Evolutionary conservation across 441 rosid species (phyloP).

Genomic region (Euphorbia celastroides): DNA sequence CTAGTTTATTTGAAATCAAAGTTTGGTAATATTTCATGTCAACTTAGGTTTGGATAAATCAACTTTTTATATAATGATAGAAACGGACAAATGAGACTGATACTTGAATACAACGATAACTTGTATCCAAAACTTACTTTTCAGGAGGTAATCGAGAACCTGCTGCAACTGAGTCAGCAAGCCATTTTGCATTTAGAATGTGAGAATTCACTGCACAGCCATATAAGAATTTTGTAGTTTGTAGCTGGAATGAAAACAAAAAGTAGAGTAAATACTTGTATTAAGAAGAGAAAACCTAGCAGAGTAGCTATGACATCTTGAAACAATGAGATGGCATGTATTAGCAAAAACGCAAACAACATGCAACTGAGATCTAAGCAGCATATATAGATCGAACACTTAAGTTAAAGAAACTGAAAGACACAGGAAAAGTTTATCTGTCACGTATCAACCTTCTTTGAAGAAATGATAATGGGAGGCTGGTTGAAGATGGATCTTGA

Average conservation of each 20-base stretch:
- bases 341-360: neutral
- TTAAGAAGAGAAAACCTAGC: neutral
- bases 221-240: conserved; percentile 55
- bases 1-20: neutral
- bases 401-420: neutral
- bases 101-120: neutral
- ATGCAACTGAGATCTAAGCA: neutral
- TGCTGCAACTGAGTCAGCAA: conserved; percentile 48
- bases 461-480: conserved; percentile 44
- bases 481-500: conserved; percentile 14
- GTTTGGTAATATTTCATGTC: neutral
- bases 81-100: neutral
- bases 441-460: conserved; percentile 44
- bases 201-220: conserved; percentile 54
- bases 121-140: conserved; percentile 35
- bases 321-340: neutral
- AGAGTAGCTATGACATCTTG: neutral
- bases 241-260: conserved; percentile 29
- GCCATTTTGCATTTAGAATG: conserved; percentile 46
- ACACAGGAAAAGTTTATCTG: neutral
- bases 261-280: neutral
- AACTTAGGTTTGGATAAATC: neutral
- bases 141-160: conserved; percentile 42
- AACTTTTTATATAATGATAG: neutral
- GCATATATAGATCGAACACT: neutral